Evolutionary conservation across 2,329 filamentous ascomycete species (phyloP).

Genomic region (Plenodomus tracheiphilus): DNA sequence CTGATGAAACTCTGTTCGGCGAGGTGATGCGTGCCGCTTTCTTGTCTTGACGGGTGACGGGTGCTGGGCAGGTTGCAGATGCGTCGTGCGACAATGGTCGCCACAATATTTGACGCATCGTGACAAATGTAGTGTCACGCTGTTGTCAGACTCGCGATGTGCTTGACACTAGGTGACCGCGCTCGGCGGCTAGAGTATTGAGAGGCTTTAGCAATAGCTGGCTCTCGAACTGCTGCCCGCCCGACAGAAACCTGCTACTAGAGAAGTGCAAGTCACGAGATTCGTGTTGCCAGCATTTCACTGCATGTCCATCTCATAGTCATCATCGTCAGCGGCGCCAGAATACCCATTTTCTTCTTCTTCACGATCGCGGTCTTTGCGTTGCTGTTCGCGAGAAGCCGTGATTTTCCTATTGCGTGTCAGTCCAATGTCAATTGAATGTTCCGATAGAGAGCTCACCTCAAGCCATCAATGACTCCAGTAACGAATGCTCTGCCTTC

Average conservation of each 20-base stretch:
- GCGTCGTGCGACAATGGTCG: slow-evolving; percentile 1
- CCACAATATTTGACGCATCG: background rate
- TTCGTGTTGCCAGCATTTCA: slow-evolving; percentile 8
- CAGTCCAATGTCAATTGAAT: slow-evolving; percentile 4
- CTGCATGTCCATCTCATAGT: slow-evolving; percentile 50
- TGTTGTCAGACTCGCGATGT: background rate
- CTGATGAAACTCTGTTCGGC: background rate
- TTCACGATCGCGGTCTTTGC: slow-evolving; percentile 76
- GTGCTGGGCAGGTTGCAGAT: background rate
- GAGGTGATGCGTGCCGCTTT: background rate
- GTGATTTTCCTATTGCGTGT: slow-evolving; percentile 68
- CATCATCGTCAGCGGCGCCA: slow-evolving; percentile 63
- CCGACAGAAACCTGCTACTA: background rate
- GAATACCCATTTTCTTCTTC: slow-evolving; percentile 60
- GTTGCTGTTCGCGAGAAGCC: slow-evolving; percentile 74
- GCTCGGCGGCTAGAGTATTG: background rate
- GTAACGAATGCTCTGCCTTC: slow-evolving; percentile 83
- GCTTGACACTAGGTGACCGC: background rate
- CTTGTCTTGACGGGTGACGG: too few species aligned
- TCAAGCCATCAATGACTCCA: slow-evolving; percentile 83
- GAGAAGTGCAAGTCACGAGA: background rate
- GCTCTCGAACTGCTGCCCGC: background rate
- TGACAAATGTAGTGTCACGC: background rate
- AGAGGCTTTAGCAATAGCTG: background rate
- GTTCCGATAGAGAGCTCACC: slow-evolving; percentile 42